phyloP scores from a whole-genome alignment of 345 rosid species.

The Schrenkiella parvula region DNA sequence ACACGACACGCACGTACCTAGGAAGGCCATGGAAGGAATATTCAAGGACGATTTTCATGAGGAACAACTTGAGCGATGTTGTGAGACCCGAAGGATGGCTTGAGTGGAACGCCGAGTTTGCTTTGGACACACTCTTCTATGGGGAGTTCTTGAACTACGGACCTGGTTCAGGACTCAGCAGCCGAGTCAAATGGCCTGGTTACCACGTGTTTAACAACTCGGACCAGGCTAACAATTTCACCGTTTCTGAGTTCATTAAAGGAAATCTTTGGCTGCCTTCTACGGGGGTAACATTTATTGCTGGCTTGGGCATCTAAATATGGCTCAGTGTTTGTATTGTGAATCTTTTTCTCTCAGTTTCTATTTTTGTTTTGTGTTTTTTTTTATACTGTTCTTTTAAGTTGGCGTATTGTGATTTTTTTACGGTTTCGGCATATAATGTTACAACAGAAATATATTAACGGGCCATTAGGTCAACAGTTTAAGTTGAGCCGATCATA shows the following conservation, averaged over 20 bases:
- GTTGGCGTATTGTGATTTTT: slow-evolving; percentile 6
- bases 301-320: slow-evolving; percentile 16
- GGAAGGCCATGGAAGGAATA: slow-evolving; percentile 91
- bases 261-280: slow-evolving; percentile 76
- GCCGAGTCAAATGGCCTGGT: slow-evolving; percentile 82
- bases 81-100: slow-evolving; percentile 86
- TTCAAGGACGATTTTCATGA: slow-evolving; percentile 78
- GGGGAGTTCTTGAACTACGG: slow-evolving; percentile 78
- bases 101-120: slow-evolving; percentile 60
- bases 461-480: neutral
- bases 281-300: slow-evolving; percentile 52
- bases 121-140: slow-evolving; percentile 62
- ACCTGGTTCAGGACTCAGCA: slow-evolving; percentile 46
- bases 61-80: slow-evolving; percentile 48
- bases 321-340: neutral
- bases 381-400: neutral
- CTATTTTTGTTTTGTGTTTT: neutral
- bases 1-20: slow-evolving; percentile 58
- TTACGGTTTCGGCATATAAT: neutral
- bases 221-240: slow-evolving; percentile 53
- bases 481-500: neutral
- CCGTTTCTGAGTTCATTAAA: slow-evolving; percentile 61
- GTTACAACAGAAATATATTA: neutral
- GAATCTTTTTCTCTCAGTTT: neutral
- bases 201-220: slow-evolving; percentile 47